Base-by-base conservation (phyloP, 345 rosid species). In the Salix udensis region DNA sequence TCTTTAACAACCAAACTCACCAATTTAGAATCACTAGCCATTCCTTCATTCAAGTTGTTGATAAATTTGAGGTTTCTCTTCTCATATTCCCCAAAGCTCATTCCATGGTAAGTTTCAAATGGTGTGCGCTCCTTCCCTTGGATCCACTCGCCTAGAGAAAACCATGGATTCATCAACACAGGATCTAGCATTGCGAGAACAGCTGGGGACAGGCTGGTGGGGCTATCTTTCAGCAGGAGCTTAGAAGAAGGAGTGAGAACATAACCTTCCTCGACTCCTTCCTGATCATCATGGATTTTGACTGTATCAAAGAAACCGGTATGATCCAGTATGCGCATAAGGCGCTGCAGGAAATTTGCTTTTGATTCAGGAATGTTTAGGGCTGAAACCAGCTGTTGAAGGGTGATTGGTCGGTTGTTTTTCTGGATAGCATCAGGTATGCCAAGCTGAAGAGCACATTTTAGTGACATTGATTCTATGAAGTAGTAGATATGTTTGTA, bases 21-120 rank as follows among this genome's bases (percentile, higher is more conserved):
- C 21, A 85, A 48, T 65, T 74, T 74, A 19, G 88, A 82, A 75
- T 88, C 91, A 76, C 88, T 46, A 0, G 82, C 79, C 91, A 87
- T 88, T 8, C 80, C 84, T 39, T 62, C 75, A 3, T 78, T 67
- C 72, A 88, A 85, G 24, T 40, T 15, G 50, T 10, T 55, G 40
- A 55, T 80, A 34, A 85, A 81, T 72, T 72, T 79, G 5, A 67
- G 72, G 69, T 87, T 74, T 28, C 67, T 73, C 6, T 44, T 68
- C n/a, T 26, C 61, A 36, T 65, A 76, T 2, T 82, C 86, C 84
- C 82, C 81, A 12, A 87, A 42, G 2, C 52, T n/a, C 75, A 61
- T 53, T 15, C 88, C 88, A 70, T 87, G 81, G 1, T 81, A 83
- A 7, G 30, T 77, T 64, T 81, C 78, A 62, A 86, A 87, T n/a